A percentile compares a stretch with the other conserved stretches of the same genome.
phyloP scores from a whole-genome alignment of 495 filamentous ascomycete genomes.

The Trichoderma virens region DNA sequence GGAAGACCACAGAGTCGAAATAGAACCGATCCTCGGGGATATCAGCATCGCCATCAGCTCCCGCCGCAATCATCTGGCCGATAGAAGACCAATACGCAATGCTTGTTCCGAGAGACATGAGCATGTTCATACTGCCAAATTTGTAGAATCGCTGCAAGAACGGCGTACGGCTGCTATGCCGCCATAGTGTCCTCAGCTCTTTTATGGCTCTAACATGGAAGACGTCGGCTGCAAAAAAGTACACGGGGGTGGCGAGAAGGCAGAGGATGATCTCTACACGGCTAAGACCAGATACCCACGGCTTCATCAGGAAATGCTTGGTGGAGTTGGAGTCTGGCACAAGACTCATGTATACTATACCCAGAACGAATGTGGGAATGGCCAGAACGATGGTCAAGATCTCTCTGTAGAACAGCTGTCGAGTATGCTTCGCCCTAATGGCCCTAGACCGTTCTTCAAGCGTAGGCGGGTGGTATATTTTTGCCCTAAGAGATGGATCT shows the following conservation, averaged over 20 bases:
- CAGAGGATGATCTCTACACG: conserved; percentile 79
- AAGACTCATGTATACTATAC: conserved; percentile 85
- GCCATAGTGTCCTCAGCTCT: conserved; percentile 74
- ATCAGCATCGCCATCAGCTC: conserved; percentile 27
- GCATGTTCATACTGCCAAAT: conserved; percentile 94
- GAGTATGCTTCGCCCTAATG: conserved; percentile 58
- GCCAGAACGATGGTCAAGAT: conserved; percentile 63
- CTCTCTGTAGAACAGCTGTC: conserved; percentile 55
- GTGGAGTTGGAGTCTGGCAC: conserved; percentile 49
- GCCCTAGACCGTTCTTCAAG: conserved; percentile 75
- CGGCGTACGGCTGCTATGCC: conserved; percentile 67
- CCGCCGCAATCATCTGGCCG: conserved; percentile 67
- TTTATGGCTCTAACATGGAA: conserved; percentile 76
- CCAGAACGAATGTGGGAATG: conserved; percentile 84
- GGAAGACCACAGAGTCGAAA: conserved; percentile 90
- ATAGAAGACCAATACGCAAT: conserved; percentile 85
- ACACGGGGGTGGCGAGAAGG: conserved; percentile 80
- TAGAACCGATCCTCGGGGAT: conserved; percentile 58
- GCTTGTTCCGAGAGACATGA: conserved; percentile 81
- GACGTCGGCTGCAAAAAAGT: conserved; percentile 79
- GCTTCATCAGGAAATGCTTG: conserved; percentile 57
- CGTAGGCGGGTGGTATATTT: conserved; percentile 71
- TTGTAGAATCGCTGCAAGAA: conserved; percentile 73
- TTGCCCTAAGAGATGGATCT: conserved; percentile 56
- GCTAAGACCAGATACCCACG: conserved; percentile 65